Percentiles rank a stretch among this genome's conserved stretches.
Conservation (phyloP, 2,329 filamentous ascomycete genomes). For the Talaromyces verruculosus region DNA sequence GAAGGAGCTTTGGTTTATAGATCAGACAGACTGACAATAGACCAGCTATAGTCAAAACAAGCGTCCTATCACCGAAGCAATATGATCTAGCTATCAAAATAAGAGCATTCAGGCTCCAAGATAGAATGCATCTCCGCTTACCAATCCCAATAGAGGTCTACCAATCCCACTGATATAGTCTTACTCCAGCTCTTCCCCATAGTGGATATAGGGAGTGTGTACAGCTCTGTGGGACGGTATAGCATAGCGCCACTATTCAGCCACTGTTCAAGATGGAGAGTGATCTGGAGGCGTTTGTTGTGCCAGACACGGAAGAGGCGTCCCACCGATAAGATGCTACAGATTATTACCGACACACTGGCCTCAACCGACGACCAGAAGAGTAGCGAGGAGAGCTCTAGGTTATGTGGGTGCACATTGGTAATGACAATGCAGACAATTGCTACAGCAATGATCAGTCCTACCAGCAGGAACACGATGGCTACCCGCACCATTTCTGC, state of each 20-base stretch:
- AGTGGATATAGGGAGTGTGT: not conserved
- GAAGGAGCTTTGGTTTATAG: too few species aligned
- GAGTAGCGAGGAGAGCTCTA: too few species aligned
- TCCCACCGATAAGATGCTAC: not conserved
- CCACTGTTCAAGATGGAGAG: not conserved
- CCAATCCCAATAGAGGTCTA: not conserved
- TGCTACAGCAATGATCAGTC: not conserved
- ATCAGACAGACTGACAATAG: too few species aligned
- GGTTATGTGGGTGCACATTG: not conserved
- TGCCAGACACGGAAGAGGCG: not conserved
- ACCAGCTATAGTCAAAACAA: too few species aligned
- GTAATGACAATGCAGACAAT: not conserved
- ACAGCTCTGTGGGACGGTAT: not conserved
- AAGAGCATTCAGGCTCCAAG: not conserved
- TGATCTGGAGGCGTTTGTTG: not conserved
- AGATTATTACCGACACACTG: not conserved
- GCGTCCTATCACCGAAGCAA: too few species aligned
- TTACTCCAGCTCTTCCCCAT: not conserved
- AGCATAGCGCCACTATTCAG: not conserved
- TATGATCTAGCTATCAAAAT: not conserved
- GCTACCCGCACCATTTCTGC: not conserved
- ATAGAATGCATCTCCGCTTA: not conserved
- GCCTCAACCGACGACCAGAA: not conserved
- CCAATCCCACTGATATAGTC: not conserved
- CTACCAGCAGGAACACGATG: not conserved